Conservation (phyloP, 1,139 yeast species). For the Suhomyces maxii region DNA sequence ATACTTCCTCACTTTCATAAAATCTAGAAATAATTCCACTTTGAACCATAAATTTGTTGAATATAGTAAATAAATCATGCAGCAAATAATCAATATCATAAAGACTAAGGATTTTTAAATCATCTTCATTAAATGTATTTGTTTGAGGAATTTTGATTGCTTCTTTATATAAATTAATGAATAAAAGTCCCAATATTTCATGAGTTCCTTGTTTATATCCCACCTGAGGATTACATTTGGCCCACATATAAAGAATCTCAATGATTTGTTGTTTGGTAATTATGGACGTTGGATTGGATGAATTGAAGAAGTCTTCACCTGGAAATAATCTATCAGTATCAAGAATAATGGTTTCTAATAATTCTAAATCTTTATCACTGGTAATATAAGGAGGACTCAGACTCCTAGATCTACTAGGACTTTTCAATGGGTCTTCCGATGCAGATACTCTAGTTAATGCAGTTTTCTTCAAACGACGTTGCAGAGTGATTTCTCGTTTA, state of each 20-base stretch:
- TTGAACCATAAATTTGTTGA: slow-evolving; percentile 42
- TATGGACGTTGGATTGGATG: slow-evolving; percentile 18
- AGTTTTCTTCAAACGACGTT: slow-evolving; percentile 5
- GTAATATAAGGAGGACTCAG: slow-evolving; percentile 6
- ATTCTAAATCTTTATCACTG: slow-evolving; percentile 15
- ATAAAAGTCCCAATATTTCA: slow-evolving; percentile 63
- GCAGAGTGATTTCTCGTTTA: slow-evolving; percentile 3
- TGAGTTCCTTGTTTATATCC: slow-evolving; percentile 73
- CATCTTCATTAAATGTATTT: slow-evolving; percentile 35
- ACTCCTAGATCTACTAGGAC: slow-evolving; percentile 6
- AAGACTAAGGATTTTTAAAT: slow-evolving; percentile 35
- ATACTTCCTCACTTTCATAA: slow-evolving; percentile 43
- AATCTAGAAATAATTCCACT: slow-evolving; percentile 39
- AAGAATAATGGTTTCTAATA: slow-evolving; percentile 51
- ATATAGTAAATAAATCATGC: slow-evolving; percentile 50
- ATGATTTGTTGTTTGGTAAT: slow-evolving; percentile 44
- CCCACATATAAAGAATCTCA: slow-evolving; percentile 55
- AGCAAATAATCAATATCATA: slow-evolving; percentile 39
- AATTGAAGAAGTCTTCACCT: slow-evolving; percentile 53
- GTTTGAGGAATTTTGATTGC: slow-evolving; percentile 35
- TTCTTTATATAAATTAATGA: slow-evolving; percentile 48
- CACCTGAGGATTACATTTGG: slow-evolving; percentile 50
- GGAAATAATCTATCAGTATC: slow-evolving; percentile 68
- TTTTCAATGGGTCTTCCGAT: slow-evolving; percentile 11
- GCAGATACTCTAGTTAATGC: slow-evolving; percentile 9